Percentiles rank a stretch among this genome's conserved stretches.
Conservation (phyloP, 139 green algal species). For the Chlamydomonas applanata region DNA sequence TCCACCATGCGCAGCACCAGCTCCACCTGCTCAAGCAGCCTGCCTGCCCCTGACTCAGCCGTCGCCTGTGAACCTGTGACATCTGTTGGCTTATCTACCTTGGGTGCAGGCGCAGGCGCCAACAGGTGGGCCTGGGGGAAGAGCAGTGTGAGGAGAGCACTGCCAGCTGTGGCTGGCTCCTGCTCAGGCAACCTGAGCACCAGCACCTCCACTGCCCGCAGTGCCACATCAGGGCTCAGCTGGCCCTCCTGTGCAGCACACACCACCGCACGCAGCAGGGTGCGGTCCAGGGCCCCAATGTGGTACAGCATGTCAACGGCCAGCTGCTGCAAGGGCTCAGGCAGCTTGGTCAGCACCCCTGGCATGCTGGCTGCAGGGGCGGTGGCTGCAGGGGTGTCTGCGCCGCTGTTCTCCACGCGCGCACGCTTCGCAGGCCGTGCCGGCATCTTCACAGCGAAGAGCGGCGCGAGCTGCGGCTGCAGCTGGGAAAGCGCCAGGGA, state of each 20-base stretch:
- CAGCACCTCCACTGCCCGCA: slow-evolving; percentile 4
- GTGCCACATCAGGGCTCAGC: background rate
- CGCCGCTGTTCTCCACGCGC: background rate
- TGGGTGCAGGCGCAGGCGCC: background rate
- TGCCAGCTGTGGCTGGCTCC: background rate
- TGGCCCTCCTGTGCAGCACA: background rate
- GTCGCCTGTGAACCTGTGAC: too few species aligned
- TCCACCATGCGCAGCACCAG: slow-evolving; percentile 1
- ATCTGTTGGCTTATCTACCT: too few species aligned
- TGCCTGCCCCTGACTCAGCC: background rate
- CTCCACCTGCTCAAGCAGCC: too few species aligned
- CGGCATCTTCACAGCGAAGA: slow-evolving; percentile 34
- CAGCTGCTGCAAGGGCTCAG: slow-evolving; percentile 4
- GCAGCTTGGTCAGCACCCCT: slow-evolving; percentile 16
- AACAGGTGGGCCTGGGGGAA: background rate
- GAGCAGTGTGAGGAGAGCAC: slow-evolving; percentile 3
- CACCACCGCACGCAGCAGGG: background rate
- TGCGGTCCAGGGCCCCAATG: background rate
- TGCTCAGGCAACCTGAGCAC: background rate
- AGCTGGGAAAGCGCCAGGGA: background rate
- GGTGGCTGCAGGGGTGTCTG: background rate
- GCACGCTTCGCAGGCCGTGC: background rate
- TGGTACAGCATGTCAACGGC: slow-evolving; percentile 41
- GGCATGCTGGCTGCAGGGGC: slow-evolving; percentile 15
- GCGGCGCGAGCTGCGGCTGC: slow-evolving; percentile 44